Conservation (phyloP, 2,329 filamentous ascomycete species). For the Epichloe uncinata region DNA sequence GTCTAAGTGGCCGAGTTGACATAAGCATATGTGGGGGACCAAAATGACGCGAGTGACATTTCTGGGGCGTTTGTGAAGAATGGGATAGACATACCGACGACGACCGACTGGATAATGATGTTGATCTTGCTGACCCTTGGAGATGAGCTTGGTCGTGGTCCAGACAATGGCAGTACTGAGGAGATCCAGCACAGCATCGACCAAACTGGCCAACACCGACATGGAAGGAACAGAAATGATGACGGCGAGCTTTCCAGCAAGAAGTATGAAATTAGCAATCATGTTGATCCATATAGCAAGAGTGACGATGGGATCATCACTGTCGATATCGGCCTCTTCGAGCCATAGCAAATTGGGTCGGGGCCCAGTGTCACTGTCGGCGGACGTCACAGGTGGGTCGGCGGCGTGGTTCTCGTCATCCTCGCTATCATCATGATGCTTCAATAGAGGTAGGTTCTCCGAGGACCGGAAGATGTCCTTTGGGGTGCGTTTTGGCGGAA, state of each 20-base stretch:
- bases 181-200: conserved; percentile 70
- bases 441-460: conserved; percentile 54
- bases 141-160: conserved; percentile 61
- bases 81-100: conserved; percentile 30
- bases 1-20: conserved; percentile 22
- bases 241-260: conserved; percentile 65
- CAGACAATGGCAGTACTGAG: conserved; percentile 71
- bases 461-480: conserved; percentile 72
- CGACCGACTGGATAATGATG: conserved; percentile 70
- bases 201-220: conserved; percentile 66
- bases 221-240: conserved; percentile 68
- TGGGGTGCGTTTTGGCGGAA: conserved; percentile 63
- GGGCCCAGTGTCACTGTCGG: conserved; percentile 19
- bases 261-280: conserved; percentile 59
- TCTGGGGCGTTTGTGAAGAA: background rate
- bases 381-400: conserved; percentile 8
- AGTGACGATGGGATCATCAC: conserved; percentile 62
- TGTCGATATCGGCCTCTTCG: conserved; percentile 60
- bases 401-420: conserved; percentile 22
- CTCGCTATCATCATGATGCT: conserved; percentile 25
- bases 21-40: background rate
- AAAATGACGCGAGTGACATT: background rate
- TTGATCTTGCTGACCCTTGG: conserved; percentile 50
- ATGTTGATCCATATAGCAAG: conserved; percentile 82
- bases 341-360: conserved; percentile 53